Percentiles rank a stretch among this genome's conserved stretches.
Conservation (phyloP, 2,329 filamentous ascomycete species). For the Raffaelea deltoideospora region DNA sequence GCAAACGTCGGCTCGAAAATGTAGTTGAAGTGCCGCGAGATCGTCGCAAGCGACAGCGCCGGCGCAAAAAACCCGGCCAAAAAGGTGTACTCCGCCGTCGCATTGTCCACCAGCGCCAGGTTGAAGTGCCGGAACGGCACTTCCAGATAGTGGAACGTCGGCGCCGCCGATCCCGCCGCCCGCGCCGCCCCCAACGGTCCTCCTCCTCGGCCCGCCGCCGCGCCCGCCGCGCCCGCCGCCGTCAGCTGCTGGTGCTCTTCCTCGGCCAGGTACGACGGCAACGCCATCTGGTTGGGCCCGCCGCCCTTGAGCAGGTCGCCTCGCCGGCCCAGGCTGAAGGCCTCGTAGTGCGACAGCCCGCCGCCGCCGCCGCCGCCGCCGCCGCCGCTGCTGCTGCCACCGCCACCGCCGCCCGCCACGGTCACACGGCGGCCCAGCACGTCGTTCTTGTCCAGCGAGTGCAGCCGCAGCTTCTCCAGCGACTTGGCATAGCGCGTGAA, state of each 20-base stretch:
- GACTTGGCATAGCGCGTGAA: constrained; percentile 79
- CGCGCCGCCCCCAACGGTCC: no score
- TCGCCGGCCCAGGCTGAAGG: constrained; percentile 76
- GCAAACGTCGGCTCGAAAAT: constrained; percentile 83
- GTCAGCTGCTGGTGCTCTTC: constrained; percentile 49
- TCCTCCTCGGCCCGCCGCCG: constrained; percentile 24
- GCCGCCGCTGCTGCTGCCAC: neutral
- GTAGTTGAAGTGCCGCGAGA: constrained; percentile 70
- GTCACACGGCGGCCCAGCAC: constrained; percentile 58
- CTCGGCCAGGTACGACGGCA: constrained; percentile 81
- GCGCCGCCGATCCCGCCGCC: neutral
- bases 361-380: neutral
- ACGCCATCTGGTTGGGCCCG: constrained; percentile 56
- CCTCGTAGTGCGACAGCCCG: constrained; percentile 55
- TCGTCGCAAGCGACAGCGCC: constrained; percentile 55
- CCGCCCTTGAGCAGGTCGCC: constrained; percentile 66
- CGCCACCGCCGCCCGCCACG: neutral
- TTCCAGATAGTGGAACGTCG: constrained; percentile 68
- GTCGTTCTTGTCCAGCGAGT: constrained; percentile 69
- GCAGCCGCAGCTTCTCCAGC: constrained; percentile 70
- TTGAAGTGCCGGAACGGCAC: constrained; percentile 90
- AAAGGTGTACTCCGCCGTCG: constrained; percentile 88
- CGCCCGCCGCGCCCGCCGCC: neutral
- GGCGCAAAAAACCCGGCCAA: constrained; percentile 80
- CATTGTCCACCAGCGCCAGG: constrained; percentile 82